A percentile compares a stretch with the other conserved stretches of the same genome.
phyloP scores from a whole-genome alignment of 805 yeast genomes.

The Komagataella kurtzmanii region DNA sequence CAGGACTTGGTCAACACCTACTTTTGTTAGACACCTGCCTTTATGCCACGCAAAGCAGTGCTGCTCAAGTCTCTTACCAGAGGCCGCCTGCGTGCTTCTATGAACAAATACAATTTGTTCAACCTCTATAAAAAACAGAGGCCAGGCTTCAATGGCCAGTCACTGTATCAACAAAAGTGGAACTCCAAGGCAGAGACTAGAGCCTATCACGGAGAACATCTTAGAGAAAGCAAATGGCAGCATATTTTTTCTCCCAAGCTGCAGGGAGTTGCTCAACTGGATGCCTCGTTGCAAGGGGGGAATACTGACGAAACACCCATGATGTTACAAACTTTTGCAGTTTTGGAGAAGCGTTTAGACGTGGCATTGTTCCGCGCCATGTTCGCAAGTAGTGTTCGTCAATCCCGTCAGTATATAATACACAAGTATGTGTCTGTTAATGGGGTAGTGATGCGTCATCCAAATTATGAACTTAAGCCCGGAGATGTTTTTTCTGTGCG shows the following conservation, averaged over 20 bases:
- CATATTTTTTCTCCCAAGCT: conserved; percentile 54
- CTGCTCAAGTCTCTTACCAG: conserved; percentile 44
- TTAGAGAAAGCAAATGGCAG: conserved; percentile 77
- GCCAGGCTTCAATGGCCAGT: conserved; percentile 37
- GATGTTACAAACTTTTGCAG: conserved; percentile 79
- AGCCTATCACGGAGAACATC: conserved; percentile 89
- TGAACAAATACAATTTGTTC: conserved; percentile 86
- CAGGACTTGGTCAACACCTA: neutral
- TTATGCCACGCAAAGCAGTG: conserved; percentile 52
- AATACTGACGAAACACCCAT: conserved; percentile 58
- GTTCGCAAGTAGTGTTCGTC: conserved; percentile 90
- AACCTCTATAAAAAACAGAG: conserved; percentile 68
- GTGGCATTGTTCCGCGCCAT: conserved; percentile 81
- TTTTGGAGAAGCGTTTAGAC: conserved; percentile 79
- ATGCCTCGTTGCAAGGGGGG: conserved; percentile 59
- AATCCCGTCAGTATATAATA: conserved; percentile 79
- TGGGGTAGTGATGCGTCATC: conserved; percentile 66
- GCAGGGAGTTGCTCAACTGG: conserved; percentile 81
- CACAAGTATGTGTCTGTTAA: conserved; percentile 79
- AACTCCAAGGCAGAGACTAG: conserved; percentile 82
- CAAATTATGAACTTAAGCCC: conserved; percentile 61
- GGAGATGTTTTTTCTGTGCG: conserved; percentile 83
- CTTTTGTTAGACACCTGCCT: neutral
- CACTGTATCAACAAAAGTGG: conserved; percentile 91
- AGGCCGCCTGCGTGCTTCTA: conserved; percentile 75